phyloP scores from a whole-genome alignment of 148 eudicot genomes.

The Rhododendron vialii region DNA sequence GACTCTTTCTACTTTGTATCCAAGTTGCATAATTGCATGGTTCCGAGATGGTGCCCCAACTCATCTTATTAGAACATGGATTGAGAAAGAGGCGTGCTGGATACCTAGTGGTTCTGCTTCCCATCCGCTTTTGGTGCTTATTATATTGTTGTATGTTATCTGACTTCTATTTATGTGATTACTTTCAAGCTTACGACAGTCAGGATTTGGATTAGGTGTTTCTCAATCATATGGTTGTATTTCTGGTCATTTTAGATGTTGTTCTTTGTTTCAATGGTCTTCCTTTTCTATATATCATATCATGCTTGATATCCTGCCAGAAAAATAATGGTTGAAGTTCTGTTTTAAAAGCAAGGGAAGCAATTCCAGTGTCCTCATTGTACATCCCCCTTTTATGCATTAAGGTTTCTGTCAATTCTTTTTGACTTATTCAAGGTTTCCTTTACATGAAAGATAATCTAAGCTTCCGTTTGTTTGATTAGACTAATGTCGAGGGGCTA shows the following conservation, averaged over 20 bases:
- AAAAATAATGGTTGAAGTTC: too few relatives aligned
- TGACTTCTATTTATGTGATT: neutral
- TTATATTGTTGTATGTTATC: neutral
- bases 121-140: neutral
- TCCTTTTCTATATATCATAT: neutral
- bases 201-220: neutral
- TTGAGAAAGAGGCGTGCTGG: neutral
- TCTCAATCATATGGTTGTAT: neutral
- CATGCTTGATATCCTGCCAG: neutral
- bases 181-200: neutral
- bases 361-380: neutral
- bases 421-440: neutral
- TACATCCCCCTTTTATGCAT: neutral
- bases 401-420: neutral
- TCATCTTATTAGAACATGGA: constrained; percentile 2
- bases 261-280: neutral
- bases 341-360: neutral
- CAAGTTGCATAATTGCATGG: neutral
- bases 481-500: neutral
- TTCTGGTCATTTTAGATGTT: neutral
- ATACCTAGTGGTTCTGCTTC: neutral
- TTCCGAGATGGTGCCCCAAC: neutral
- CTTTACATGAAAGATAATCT: neutral
- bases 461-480: neutral
- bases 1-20: neutral